Evolutionary conservation across 345 rosid species (phyloP).

Genomic region (Erysimum cheiranthoides): DNA sequence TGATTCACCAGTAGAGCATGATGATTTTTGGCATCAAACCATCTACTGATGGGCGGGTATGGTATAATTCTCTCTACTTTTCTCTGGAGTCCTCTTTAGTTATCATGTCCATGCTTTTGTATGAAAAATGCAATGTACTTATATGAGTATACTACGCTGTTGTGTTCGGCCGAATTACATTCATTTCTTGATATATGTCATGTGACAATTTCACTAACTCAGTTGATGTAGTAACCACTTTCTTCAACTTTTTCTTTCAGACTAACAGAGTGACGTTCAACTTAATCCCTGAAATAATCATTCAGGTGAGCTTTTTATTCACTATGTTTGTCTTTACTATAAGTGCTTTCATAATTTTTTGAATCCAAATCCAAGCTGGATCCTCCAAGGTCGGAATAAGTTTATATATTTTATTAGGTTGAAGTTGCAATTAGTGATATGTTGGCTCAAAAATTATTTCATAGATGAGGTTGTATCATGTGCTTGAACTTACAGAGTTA

Average conservation of each 20-base stretch:
- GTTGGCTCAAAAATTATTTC: background rate
- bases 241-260: conserved; percentile 51
- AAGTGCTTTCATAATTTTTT: conserved; percentile 19
- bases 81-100: background rate
- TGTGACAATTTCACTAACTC: background rate
- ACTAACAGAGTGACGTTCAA: conserved; percentile 90
- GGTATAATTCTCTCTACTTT: conserved; percentile 33
- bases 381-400: background rate
- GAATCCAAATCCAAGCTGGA: conserved; percentile 21
- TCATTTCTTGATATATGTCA: background rate
- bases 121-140: background rate
- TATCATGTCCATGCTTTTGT: conserved; percentile 1
- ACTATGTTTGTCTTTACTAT: conserved; percentile 11
- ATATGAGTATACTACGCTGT: background rate
- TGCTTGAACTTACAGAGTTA: background rate
- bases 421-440: conserved; percentile 9
- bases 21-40: conserved; percentile 86
- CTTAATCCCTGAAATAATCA: conserved; percentile 82
- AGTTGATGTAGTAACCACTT: background rate
- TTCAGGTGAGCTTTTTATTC: conserved; percentile 64
- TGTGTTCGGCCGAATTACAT: conserved; percentile 1
- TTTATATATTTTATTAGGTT: conserved; percentile 13
- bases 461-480: conserved; percentile 16
- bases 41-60: conserved; percentile 87
- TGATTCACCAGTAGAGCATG: conserved; percentile 50